Conservation (phyloP, 2,329 filamentous ascomycete genomes). For the Sporothrix humicola region DNA sequence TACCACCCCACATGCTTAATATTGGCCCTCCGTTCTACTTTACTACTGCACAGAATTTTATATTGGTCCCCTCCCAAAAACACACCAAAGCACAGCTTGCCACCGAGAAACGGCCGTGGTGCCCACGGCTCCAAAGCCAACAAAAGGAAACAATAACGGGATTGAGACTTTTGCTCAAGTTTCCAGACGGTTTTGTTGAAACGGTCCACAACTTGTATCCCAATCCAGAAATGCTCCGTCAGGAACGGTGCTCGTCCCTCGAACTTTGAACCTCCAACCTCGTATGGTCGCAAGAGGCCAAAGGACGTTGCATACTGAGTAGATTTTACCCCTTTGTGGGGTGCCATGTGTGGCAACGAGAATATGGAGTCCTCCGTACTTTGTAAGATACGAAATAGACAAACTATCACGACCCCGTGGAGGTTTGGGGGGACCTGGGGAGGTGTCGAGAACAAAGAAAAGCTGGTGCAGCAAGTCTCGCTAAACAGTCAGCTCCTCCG, state of each 20-base stretch:
- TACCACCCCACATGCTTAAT: constrained; percentile 10
- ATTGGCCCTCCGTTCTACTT: background rate
- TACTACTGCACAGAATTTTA: no score
- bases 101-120: constrained; percentile 28
- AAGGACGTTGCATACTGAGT: background rate
- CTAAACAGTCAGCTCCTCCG: constrained; percentile 1
- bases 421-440: background rate
- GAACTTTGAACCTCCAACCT: background rate
- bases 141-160: background rate
- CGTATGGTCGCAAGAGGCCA: background rate
- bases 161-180: background rate
- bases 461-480: background rate
- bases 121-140: background rate
- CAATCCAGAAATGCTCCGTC: background rate
- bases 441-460: background rate
- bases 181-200: background rate
- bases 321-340: background rate
- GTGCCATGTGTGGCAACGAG: background rate
- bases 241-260: background rate
- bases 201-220: background rate
- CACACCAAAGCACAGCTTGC: background rate
- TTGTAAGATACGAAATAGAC: background rate
- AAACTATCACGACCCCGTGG: background rate
- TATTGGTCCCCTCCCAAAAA: background rate
- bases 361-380: background rate